Conservation (phyloP, 345 rosid species). For the Ricinus communis region DNA sequence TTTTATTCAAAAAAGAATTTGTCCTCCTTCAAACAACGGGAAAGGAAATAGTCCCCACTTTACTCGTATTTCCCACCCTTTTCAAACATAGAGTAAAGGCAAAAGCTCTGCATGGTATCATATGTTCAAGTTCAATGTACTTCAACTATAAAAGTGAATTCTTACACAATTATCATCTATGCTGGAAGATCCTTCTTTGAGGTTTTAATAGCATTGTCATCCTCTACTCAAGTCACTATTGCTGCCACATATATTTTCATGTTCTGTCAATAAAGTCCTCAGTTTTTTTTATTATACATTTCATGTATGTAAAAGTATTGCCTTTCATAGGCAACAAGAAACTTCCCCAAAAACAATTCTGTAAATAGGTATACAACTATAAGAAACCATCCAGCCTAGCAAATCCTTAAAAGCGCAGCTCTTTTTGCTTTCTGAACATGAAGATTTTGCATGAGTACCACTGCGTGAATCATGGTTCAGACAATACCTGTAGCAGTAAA, state of each 20-base stretch:
- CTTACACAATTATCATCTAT: background rate
- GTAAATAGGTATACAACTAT: background rate
- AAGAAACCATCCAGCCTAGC: background rate
- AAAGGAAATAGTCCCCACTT: background rate
- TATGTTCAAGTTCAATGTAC: no score
- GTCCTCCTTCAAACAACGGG: background rate
- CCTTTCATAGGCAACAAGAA: background rate
- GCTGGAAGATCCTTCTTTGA: background rate
- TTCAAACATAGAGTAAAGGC: background rate
- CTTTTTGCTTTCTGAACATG: background rate
- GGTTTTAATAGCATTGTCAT: background rate
- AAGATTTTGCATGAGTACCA: background rate
- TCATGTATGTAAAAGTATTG: background rate
- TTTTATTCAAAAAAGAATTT: background rate
- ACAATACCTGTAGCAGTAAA: background rate
- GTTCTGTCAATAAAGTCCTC: no score
- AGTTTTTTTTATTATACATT: no score
- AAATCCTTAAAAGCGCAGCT: background rate
- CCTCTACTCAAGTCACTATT: background rate
- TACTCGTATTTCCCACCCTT: background rate
- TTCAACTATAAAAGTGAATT: background rate
- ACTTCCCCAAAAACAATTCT: background rate
- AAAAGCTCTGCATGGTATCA: background rate
- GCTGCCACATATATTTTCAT: background rate
- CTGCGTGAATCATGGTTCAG: background rate